Percentiles rank a stretch among this genome's conserved stretches.
phyloP scores from a whole-genome alignment of 2,329 filamentous ascomycete genomes.

The Phoma sp. region DNA sequence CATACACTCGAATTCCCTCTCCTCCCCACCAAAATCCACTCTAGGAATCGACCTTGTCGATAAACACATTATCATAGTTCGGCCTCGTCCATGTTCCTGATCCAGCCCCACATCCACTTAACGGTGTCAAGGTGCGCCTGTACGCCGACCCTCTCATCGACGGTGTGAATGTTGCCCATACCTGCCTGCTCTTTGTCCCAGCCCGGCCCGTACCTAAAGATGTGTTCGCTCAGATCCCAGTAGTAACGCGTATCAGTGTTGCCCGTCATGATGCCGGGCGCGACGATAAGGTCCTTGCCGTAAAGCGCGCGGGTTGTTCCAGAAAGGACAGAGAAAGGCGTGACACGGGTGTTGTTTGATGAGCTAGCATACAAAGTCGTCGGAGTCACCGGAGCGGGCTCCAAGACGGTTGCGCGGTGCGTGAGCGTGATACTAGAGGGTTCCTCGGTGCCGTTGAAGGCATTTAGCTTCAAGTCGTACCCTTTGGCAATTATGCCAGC shows the following conservation, averaged over 20 bases:
- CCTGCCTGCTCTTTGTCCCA: slow-evolving; percentile 51
- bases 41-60: too few relatives aligned
- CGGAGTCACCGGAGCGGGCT: slow-evolving; percentile 65
- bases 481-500: slow-evolving; percentile 60
- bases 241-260: slow-evolving; percentile 63
- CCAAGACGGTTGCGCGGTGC: slow-evolving; percentile 51
- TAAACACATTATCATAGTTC: slow-evolving; percentile 29
- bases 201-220: slow-evolving; percentile 59
- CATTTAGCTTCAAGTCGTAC: slow-evolving; percentile 63
- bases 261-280: slow-evolving; percentile 56
- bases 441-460: slow-evolving; percentile 47
- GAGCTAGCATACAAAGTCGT: slow-evolving; percentile 44
- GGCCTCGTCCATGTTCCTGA: slow-evolving; percentile 55
- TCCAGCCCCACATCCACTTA: slow-evolving; percentile 52
- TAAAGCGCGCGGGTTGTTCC: slow-evolving; percentile 54
- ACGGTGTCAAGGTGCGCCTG: slow-evolving; percentile 53
- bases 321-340: slow-evolving; percentile 47
- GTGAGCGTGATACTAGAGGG: slow-evolving; percentile 55
- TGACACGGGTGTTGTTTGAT: slow-evolving; percentile 18
- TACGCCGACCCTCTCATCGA: slow-evolving; percentile 56
- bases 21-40: too few relatives aligned
- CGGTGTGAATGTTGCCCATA: slow-evolving; percentile 57
- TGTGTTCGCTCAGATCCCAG: slow-evolving; percentile 59
- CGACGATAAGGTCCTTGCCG: slow-evolving; percentile 49
- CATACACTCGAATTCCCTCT: too few relatives aligned